phyloP scores from a whole-genome alignment of 106 monocot species.

The Agapanthus africanus region DNA sequence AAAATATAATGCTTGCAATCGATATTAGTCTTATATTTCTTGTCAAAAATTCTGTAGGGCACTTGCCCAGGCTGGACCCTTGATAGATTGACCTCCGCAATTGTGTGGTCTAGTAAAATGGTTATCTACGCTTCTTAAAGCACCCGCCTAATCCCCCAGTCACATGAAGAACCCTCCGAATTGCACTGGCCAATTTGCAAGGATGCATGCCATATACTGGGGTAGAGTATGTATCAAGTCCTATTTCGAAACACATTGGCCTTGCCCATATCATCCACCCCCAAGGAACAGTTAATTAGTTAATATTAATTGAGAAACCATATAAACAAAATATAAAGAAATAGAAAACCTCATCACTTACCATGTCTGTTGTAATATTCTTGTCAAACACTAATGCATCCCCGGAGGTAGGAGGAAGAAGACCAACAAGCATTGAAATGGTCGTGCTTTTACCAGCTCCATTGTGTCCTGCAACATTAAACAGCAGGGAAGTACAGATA shows the following conservation, averaged over 20 bases:
- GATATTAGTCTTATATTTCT: no score
- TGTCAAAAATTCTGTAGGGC: no score
- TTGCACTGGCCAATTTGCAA: not conserved
- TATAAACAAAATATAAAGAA: not conserved
- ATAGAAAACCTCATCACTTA: slow-evolving; percentile 19
- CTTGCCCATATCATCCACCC: not conserved
- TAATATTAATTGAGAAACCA: not conserved
- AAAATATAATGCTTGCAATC: no score
- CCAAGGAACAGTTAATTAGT: not conserved
- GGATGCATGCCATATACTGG: not conserved
- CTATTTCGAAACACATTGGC: not conserved
- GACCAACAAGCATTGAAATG: slow-evolving; percentile 87
- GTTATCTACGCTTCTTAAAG: not conserved
- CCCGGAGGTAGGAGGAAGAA: slow-evolving; percentile 79
- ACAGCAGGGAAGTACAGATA: not conserved
- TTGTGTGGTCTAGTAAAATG: no score
- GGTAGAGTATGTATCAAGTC: not conserved
- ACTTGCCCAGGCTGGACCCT: no score
- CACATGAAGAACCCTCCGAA: not conserved
- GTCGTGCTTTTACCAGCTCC: slow-evolving; percentile 97
- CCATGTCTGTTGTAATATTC: slow-evolving; percentile 74
- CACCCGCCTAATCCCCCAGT: not conserved
- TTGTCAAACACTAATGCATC: slow-evolving; percentile 79
- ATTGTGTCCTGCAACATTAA: slow-evolving; percentile 67
- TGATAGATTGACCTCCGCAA: no score